Percentiles rank a stretch among this genome's conserved stretches.
These are phyloP conservation scores for Saccharomycopsis hybrid DNA, from an alignment of 1,139 yeast species.

Conservation along the genomic window DNA sequence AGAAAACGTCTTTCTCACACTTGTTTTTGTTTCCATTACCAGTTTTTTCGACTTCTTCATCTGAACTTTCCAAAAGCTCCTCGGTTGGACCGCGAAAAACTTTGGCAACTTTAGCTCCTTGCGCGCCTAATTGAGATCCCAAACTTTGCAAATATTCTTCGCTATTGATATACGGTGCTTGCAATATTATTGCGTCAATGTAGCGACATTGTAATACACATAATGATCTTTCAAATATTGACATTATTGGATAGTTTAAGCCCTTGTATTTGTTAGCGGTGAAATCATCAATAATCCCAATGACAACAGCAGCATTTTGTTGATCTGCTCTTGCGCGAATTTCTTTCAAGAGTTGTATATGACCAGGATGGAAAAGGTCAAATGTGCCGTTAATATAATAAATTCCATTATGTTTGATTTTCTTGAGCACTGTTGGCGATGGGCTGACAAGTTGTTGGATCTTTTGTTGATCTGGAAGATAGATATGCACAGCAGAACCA, in stretches of 20 bases:
- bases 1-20: too few species aligned
- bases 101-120: conserved; percentile 36
- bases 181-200: conserved; percentile 70
- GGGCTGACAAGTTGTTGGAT: conserved; percentile 37
- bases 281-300: conserved; percentile 64
- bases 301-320: conserved; percentile 44
- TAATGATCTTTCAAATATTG: conserved; percentile 72
- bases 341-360: conserved; percentile 59
- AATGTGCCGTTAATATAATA: conserved; percentile 79
- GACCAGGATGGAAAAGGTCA: conserved; percentile 92
- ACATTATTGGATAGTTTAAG: conserved; percentile 78
- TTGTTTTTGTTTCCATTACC: too few species aligned
- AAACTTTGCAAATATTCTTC: conserved; percentile 32
- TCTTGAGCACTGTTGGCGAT: conserved; percentile 23
- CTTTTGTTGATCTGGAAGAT: conserved; percentile 26
- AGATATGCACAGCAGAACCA: conserved; percentile 56
- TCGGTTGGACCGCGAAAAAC: conserved; percentile 67
- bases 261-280: conserved; percentile 57
- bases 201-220: conserved; percentile 84
- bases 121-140: conserved; percentile 30
- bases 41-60: too few species aligned
- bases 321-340: conserved; percentile 32
- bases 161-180: conserved; percentile 56
- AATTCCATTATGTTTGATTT: conserved; percentile 26
- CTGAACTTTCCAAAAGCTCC: too few species aligned